Base-by-base conservation (phyloP, 2,329 filamentous ascomycete species). In the Rhinocladiella mackenziei region DNA sequence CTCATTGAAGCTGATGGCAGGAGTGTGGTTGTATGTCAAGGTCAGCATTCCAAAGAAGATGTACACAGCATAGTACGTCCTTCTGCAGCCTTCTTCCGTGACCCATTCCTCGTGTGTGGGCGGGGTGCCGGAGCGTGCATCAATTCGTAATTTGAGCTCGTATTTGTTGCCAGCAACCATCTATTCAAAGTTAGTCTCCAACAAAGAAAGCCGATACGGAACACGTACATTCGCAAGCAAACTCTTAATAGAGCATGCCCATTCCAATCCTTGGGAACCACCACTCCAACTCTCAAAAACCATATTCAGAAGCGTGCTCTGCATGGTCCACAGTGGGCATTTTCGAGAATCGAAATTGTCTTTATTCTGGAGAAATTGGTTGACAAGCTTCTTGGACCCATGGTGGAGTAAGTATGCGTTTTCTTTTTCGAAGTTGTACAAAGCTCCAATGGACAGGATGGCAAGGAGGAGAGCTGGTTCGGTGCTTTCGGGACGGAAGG, bases 261-360 rank as follows among this genome's bases (percentile, higher is more conserved):
- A 98, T 66, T 98, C 92, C 2, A 98, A 76, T 26, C 92, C 92
- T 68, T 96, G 97, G 25, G 92, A 85, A 61, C 97, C 92, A 59
- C 92, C 92, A 65, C 92, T 97, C 92, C 92, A 98, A 73, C 89
- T 97, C 43, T 92, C 89, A 65, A 98, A 97, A 55, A 96, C 83
- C 92, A 97, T 97, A 74, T 98, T 98, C 46, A 98, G 74, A 41
- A 98, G 73, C 3, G 89, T 94, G 64, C 87, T 88, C 65, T 98
- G 92, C 88, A 97, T 97, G 35, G 91, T 92, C 91, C 92, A 97
- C 10, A 98, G 70, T 3, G 92, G 92, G 60, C 91, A 97, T 66
- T 96, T 97, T 58, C 91, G 83, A 6, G 92, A 97, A 73, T 91
- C 95, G 66, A 97, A 97, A 68, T 94, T 95, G 65, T 96, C 89